Conservation (phyloP, 257 asterid genomes). For the Solanum corneliomulleri region DNA sequence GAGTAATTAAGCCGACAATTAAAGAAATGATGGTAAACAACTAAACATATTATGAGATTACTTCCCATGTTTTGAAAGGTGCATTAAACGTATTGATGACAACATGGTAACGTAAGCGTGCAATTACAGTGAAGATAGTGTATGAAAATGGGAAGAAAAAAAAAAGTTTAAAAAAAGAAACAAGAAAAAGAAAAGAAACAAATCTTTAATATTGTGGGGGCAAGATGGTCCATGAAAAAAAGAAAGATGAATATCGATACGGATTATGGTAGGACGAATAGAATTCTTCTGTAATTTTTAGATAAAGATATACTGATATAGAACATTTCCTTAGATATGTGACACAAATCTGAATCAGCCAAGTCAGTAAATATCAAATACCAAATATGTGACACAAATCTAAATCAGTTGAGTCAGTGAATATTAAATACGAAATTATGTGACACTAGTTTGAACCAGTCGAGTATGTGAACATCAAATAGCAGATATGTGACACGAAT, state of each 20-base stretch:
- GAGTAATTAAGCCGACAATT: background rate
- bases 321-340: background rate
- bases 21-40: background rate
- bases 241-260: background rate
- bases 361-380: too few relatives aligned
- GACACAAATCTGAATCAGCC: background rate
- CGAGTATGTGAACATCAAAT: too few relatives aligned
- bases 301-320: background rate
- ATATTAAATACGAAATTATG: too few relatives aligned
- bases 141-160: constrained; percentile 12
- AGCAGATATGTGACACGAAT: too few relatives aligned
- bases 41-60: background rate
- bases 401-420: background rate
- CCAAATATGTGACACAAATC: background rate
- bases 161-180: background rate
- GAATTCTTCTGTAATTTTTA: background rate
- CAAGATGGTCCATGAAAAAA: background rate
- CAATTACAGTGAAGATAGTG: constrained; percentile 34
- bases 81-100: constrained; percentile 54
- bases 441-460: too few relatives aligned
- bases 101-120: constrained; percentile 66
- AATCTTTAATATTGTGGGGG: background rate
- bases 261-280: accelerated
- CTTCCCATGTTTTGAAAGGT: background rate
- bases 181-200: background rate